Base-by-base conservation (phyloP, 176 grass and related monocot genomes). In the Themeda triandra region DNA sequence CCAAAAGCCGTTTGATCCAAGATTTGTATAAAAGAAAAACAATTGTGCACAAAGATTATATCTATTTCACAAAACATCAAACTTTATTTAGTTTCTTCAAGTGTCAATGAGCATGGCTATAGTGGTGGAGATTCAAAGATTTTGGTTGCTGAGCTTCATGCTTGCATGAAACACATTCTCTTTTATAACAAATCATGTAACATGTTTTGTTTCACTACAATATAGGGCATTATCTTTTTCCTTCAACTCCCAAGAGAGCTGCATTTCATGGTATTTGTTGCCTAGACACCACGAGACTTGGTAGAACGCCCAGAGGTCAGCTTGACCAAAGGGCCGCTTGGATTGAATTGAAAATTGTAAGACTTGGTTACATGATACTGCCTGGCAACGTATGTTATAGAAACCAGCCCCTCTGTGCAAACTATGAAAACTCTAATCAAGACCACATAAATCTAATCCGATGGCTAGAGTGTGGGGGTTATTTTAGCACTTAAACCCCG, bases 91-190 rank as follows among this genome's bases (percentile, higher is more conserved):
- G 13, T 1, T 77, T 39, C 5, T 76, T 45, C 54, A 63, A 53
- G 8, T 76, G n/a, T 85, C 69, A 59, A 25, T 29, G 21, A 42
- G 31, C 31, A 65, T 82, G 31, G 6, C 41, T 30, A 7, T 71
- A 63, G 69, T 77, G 58, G 67, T 54, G 33, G 40, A 79, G 53
- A 71, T 80, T 80, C 67, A 21, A 56, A 51, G 37, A 66, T 73
- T 73, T 65, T 72, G 40, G 13, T 72, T 45, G 12, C 39, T 45
- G 24, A 71, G 39, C 40, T 45, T 72, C 39, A 17, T 45, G 13
- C n/a, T 71, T 13, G 68, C 41, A 54, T 54, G 51, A 54, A 53
- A 53, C 18, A 58, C 21, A 25, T 60, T 62, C 11, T 62, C 19
- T 62, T 27, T 37, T 62, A 62, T 27, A 24, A 25, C 58, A 62